These are phyloP conservation scores for Rubus parviflorus DNA, from an alignment of 306 rosid genomes.

Conservation along the genomic window DNA sequence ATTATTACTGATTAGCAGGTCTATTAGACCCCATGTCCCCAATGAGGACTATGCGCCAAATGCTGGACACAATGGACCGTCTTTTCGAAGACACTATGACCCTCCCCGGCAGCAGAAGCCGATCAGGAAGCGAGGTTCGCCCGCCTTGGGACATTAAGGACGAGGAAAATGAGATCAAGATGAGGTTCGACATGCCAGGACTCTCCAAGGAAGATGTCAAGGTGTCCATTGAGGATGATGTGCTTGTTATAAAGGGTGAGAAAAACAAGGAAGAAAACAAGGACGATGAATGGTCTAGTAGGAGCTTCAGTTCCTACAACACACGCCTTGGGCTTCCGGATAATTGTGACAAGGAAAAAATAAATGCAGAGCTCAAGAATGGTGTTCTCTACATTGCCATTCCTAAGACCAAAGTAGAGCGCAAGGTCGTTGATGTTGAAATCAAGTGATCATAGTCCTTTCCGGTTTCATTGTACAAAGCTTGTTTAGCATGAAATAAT, in stretches of 20 bases:
- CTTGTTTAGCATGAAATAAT: not conserved
- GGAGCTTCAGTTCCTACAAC: constrained; percentile 48
- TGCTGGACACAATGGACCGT: constrained; percentile 71
- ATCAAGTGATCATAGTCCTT: constrained; percentile 39
- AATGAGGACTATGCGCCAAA: constrained; percentile 75
- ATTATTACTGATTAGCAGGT: constrained; percentile 31
- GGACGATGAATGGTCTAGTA: constrained; percentile 47
- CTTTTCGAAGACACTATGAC: constrained; percentile 53
- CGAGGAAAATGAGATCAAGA: constrained; percentile 57
- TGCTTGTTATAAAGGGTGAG: constrained; percentile 58
- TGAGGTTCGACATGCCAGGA: constrained; percentile 92
- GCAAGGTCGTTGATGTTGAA: constrained; percentile 66
- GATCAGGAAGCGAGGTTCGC: constrained; percentile 46
- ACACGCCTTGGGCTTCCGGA: constrained; percentile 65
- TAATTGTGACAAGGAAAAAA: constrained; percentile 60
- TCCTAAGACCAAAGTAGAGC: constrained; percentile 68
- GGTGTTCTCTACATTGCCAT: constrained; percentile 76
- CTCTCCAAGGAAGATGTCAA: constrained; percentile 72
- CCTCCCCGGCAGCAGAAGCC: constrained; percentile 42
- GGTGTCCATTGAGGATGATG: constrained; percentile 59
- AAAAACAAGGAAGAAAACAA: constrained; percentile 37
- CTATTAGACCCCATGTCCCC: constrained; percentile 71
- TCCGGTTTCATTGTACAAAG: not conserved
- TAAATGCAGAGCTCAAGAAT: constrained; percentile 73
- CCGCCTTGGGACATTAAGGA: constrained; percentile 77